Base-by-base conservation (phyloP, 495 filamentous ascomycete genomes). In the Aspergillus conjunctus region DNA sequence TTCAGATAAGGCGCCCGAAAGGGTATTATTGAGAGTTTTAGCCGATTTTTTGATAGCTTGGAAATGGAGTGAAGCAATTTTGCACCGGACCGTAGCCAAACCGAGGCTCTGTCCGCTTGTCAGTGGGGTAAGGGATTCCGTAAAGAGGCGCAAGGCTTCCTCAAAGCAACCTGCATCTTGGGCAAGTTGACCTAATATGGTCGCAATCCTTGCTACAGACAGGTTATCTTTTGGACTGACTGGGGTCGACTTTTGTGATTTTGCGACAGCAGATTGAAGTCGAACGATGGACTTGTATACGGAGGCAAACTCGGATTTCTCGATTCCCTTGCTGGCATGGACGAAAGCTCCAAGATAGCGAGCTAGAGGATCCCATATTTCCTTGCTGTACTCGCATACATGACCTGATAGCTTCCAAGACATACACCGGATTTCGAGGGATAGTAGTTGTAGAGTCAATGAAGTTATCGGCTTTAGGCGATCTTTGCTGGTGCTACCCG, bases 371-470 rank as follows among this genome's bases (percentile, higher is more conserved):
- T 85, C 80, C 51, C 87, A 71, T 52, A 95, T 69, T 30, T 96
- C 91, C 67, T 85, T 89, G 22, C 80, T 80, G 18, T 84, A 70
- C 57, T 95, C 82, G 15, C 81, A 85, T 20, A 84, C 64, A 68
- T 94, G 92, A n/a, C 81, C 79, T 5, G 86, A 84, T 33, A 92
- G 51, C 37, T 78, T 84, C 91, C 91, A 93, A 74, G 87, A 91
- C 54, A 83, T 73, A 15, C 84, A 71, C 7, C 90, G 84, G 33
- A 85, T 79, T 51, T 85, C 81, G 14, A 96, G 75, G 2, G 87
- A 90, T 0, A 91, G 64, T 1, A 82, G 68, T 64, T 96, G 91
- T 11, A 95, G 68, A 39, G 77, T 80, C 14, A 95, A 76, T 0
- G 80, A 78, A 0, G 81, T 77, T 32, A 79, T 79, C 0, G 91